Evolutionary conservation across 2,329 filamentous ascomycete genomes (phyloP).

Genomic region (Colletotrichum chlorophyti): DNA sequence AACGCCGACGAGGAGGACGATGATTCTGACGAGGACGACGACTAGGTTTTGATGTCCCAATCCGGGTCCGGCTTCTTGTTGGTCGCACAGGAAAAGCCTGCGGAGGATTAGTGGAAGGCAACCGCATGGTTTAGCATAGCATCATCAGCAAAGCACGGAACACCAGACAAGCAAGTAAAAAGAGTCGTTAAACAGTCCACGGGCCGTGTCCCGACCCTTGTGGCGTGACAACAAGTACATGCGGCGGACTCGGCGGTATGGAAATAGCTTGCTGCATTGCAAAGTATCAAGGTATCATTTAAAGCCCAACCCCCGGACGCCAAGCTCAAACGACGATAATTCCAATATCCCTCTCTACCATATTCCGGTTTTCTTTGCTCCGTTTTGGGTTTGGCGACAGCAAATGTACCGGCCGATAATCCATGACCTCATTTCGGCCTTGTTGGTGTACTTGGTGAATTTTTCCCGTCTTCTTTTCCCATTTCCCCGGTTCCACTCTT

Average conservation of each 20-base stretch:
- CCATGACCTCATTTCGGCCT: too few species aligned
- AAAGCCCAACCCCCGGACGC: conserved; percentile 20
- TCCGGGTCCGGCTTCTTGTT: not conserved
- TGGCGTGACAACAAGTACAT: too few species aligned
- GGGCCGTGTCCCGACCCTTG: too few species aligned
- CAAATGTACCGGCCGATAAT: too few species aligned
- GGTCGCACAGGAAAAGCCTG: too few species aligned
- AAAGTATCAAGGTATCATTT: conserved; percentile 23
- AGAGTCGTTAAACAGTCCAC: not conserved
- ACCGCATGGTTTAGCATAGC: too few species aligned
- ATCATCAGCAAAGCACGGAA: not conserved
- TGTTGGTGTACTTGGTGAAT: too few species aligned
- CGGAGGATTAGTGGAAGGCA: too few species aligned
- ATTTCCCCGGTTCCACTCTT: too few species aligned
- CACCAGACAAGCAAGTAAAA: not conserved
- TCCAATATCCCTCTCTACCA: not conserved
- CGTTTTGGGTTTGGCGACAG: too few species aligned
- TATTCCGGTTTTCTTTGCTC: not conserved
- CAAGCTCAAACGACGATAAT: conserved; percentile 6
- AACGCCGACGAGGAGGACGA: conserved; percentile 78
- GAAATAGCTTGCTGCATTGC: conserved; percentile 2
- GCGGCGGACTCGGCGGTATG: not conserved
- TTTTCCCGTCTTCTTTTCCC: too few species aligned
- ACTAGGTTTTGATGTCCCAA: conserved; percentile 24
- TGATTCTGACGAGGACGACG: conserved; percentile 47